A percentile compares a stretch with the other conserved stretches of the same genome.
phyloP scores from a whole-genome alignment of 345 rosid genomes.

The Erodium maritimum region DNA sequence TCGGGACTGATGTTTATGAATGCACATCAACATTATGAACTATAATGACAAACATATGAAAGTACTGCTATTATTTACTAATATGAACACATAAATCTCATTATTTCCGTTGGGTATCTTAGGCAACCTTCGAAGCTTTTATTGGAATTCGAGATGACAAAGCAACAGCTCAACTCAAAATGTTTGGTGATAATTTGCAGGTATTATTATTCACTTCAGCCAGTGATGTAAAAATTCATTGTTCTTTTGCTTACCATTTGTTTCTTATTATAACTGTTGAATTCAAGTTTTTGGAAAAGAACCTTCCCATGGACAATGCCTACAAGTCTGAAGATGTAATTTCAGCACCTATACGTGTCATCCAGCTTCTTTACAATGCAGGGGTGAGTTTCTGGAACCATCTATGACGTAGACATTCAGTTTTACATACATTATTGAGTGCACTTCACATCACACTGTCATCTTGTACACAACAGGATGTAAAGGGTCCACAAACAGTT shows the following conservation, averaged over 20 bases:
- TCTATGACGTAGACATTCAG: not conserved
- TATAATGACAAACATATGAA: too few species aligned
- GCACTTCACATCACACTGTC: not conserved
- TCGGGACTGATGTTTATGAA: not conserved
- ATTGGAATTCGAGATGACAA: constrained; percentile 79
- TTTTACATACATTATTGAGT: not conserved
- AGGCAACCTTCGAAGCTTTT: constrained; percentile 91
- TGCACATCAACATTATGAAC: not conserved
- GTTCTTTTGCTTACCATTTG: constrained; percentile 4
- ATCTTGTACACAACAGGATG: constrained; percentile 42
- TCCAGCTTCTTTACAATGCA: constrained; percentile 66
- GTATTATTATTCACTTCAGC: constrained; percentile 21
- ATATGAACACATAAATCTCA: not conserved
- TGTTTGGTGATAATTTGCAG: constrained; percentile 80
- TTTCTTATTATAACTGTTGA: constrained; percentile 5
- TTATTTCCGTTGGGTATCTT: constrained; percentile 2
- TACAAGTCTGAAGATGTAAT: constrained; percentile 60
- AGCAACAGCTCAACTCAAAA: constrained; percentile 71
- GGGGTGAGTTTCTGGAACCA: constrained; percentile 49
- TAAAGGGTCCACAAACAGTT: constrained; percentile 90
- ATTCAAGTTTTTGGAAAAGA: constrained; percentile 60
- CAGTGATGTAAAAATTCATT: constrained; percentile 4
- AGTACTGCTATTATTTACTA: not conserved
- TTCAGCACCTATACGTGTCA: constrained; percentile 91
- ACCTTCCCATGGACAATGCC: constrained; percentile 73